Evolutionary conservation across 2,329 filamentous ascomycete genomes (phyloP), one percentile per base, ranked within the genome.

Genomic region (Aphanoascus verrucosus): DNA sequence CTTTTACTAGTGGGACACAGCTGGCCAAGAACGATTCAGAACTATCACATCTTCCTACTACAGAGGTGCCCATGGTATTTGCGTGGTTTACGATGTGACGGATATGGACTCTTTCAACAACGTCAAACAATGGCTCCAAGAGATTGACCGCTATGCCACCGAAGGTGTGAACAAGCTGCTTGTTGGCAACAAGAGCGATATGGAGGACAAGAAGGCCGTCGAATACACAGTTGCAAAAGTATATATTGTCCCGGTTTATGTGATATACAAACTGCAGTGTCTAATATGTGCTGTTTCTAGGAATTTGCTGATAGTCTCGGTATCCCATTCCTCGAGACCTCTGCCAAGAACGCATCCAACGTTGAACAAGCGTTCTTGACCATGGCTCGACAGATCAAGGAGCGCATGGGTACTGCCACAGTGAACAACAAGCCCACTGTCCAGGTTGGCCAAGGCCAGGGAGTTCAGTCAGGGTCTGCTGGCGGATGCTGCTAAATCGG

Each of bases 41-140:
- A 98, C 93, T 66, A 98, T 98, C 77, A 98, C 93, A 58, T 97
- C 91, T 41, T 97, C 93, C 58, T 98, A 98, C 82, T 98, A 98
- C 80, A 88, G 93, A 69, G 93, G 93, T 67, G 93, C 93, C 62
- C 93, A 97, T 76, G 93, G 93, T 65, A 98, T 98, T 76, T 98
- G 93, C 76, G 91, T 98, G 64, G 93, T 98, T 71, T 98, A 97
- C 81, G 93, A 98, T 84, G 93, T 98, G 69, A 98, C 93, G 63
- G 93, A 98, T 73, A 96, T 97, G 91, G 93, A 97, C 73, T 95
- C 88, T 31, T 98, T 98, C 88, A 97, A 98, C 84, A 98, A 97
- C 78, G 93, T 98, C 67, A 97, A 98, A 86, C 93, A 98, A 80
- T 98, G 93, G 93, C 83, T 98, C 58, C 93, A 98, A 74, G 93